Evolutionary conservation across 2,329 filamentous ascomycete genomes (phyloP).

Genomic region (Ophiocordyceps robertsii): DNA sequence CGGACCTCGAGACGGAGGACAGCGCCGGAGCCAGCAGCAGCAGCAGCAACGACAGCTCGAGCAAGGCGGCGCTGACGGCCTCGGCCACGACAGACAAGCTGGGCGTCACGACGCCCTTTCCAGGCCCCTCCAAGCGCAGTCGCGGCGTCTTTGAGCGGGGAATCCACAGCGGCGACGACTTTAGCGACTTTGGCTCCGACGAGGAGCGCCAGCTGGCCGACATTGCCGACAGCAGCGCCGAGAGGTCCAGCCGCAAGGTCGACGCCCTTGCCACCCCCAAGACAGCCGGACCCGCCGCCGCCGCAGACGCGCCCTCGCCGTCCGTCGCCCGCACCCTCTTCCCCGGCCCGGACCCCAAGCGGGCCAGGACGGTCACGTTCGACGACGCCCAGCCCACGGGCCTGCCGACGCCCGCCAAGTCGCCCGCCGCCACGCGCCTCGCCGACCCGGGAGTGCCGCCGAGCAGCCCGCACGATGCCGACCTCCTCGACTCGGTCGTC

Average conservation of each 20-base stretch:
- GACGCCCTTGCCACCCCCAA: slow-evolving; percentile 10
- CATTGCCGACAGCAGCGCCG: slow-evolving; percentile 21
- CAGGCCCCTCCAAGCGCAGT: slow-evolving; percentile 14
- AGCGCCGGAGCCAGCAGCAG: background rate
- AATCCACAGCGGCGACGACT: slow-evolving; percentile 10
- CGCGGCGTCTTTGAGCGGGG: slow-evolving; percentile 8
- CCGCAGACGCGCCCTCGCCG: slow-evolving; percentile 18
- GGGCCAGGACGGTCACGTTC: slow-evolving; percentile 19
- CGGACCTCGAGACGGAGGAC: background rate
- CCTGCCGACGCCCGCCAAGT: slow-evolving; percentile 4
- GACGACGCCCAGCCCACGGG: slow-evolving; percentile 7
- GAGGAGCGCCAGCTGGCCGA: slow-evolving; percentile 22
- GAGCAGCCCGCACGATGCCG: slow-evolving; percentile 6
- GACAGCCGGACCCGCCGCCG: background rate
- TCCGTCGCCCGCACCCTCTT: slow-evolving; percentile 23
- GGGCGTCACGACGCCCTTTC: slow-evolving; percentile 1
- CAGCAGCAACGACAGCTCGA: too few relatives aligned
- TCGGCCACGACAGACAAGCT: background rate
- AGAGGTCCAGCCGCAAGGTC: slow-evolving; percentile 7
- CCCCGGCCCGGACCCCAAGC: slow-evolving; percentile 13
- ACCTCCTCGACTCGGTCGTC: slow-evolving; percentile 20
- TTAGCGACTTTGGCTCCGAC: slow-evolving; percentile 23
- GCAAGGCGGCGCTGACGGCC: background rate
- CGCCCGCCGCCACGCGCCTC: slow-evolving; percentile 2
- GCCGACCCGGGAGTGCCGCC: slow-evolving; percentile 3